Base-by-base conservation (phyloP, 495 filamentous ascomycete genomes). In the Sporormia fimetaria region DNA sequence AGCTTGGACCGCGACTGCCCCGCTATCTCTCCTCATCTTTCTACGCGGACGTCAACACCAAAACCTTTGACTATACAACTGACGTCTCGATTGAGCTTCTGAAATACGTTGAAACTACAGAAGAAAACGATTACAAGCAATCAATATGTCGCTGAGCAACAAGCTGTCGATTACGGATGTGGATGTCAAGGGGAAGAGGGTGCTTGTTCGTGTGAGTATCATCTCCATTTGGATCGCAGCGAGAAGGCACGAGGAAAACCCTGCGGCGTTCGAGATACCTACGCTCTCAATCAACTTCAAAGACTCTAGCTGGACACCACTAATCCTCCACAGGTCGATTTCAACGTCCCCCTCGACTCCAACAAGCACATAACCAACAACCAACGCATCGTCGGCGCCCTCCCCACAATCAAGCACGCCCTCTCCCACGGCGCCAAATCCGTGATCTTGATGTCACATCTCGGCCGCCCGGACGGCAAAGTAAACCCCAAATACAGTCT, bases 351-450 rank as follows among this genome's bases (percentile, higher is more conserved):
- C 51, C 84, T 95, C 60, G 83, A 96, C 59, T 73, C 69, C 49
- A 68, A 87, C 46, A 81, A 81, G 70, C 86, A 88, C n/a, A 74
- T 95, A 61, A 95, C 90, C 61, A 96, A 96, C 74, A 82, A 79
- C 63, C 92, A 96, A 66, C 88, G 90, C 66, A 96, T 99, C 55
- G 88, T 86, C 60, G 90, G 90, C 59, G 90, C 90, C 57, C 66
- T 96, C 52, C 90, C 92, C 57, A 94, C 90, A 47, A 96, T 99
- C 72, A 94, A 94, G 68, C 87, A 99, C 63, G 92, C 90, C 62
- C 70, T 87, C 58, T 86, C 95, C 53, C 61, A 95, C 67, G 82
- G 82, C 53, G 92, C 92, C 58, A 95, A 94, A 69, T 76, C 88
- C 38, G 85, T 99, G 24, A 70, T 96, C 57, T 74, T 99, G 59